These are phyloP conservation scores for Globisporangium iwayamae DNA, from an alignment of 352 stramenopile genomes.

Conservation along the genomic window DNA sequence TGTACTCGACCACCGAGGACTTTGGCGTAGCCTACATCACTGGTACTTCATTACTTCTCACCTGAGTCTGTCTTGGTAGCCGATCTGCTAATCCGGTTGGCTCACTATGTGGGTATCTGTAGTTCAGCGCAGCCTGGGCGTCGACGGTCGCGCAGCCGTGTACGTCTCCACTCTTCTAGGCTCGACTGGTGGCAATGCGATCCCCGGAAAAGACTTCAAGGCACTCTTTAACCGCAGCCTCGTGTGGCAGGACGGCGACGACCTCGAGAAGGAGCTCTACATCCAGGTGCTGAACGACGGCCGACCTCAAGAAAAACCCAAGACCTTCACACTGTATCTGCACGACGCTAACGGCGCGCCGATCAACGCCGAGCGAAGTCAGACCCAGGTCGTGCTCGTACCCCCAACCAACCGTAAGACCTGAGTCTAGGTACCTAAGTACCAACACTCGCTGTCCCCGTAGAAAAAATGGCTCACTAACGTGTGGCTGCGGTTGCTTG, in stretches of 20 bases:
- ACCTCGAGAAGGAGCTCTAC: slow-evolving; percentile 65
- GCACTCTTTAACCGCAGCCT: slow-evolving; percentile 64
- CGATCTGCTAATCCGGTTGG: too few relatives aligned
- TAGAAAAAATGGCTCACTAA: neutral
- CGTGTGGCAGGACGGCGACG: slow-evolving; percentile 73
- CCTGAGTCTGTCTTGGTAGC: too few relatives aligned
- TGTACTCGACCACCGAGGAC: slow-evolving; percentile 55
- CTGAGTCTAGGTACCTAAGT: neutral
- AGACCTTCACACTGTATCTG: slow-evolving; percentile 52
- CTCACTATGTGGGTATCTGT: neutral
- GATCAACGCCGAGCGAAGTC: slow-evolving; percentile 48
- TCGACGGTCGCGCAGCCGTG: slow-evolving; percentile 53
- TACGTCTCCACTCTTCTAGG: slow-evolving; percentile 53
- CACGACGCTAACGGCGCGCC: slow-evolving; percentile 52
- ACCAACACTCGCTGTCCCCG: neutral
- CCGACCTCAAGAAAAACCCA: slow-evolving; percentile 38
- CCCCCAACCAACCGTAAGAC: slow-evolving; percentile 51
- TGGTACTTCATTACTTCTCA: slow-evolving; percentile 14
- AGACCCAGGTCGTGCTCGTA: slow-evolving; percentile 40
- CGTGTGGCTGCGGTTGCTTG: neutral
- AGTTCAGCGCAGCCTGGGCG: slow-evolving; percentile 66
- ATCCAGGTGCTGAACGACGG: slow-evolving; percentile 61
- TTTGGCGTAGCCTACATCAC: slow-evolving; percentile 65
- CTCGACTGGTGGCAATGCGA: slow-evolving; percentile 32
- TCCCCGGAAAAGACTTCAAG: slow-evolving; percentile 52